Conservation (phyloP, 495 filamentous ascomycete species). For the Lichenothelia convexa region DNA sequence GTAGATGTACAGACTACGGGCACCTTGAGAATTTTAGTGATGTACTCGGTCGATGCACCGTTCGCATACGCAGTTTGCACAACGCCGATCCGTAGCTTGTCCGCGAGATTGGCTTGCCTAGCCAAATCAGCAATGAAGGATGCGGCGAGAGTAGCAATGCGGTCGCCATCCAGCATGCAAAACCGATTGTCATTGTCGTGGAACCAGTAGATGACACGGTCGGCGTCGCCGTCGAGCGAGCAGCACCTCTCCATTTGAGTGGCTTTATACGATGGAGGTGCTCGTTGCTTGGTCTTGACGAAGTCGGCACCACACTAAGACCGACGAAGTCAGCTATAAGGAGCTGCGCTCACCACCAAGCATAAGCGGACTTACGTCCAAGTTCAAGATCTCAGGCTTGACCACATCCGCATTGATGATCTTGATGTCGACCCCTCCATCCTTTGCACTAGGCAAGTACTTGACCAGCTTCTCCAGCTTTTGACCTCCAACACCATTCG, state of each 20-base stretch:
- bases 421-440: conserved; percentile 58
- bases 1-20: conserved; percentile 86
- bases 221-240: conserved; percentile 87
- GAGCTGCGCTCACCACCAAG: neutral
- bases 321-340: conserved; percentile 4
- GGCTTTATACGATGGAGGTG: conserved; percentile 67
- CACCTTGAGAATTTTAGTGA: conserved; percentile 70
- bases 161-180: conserved; percentile 84
- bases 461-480: conserved; percentile 80
- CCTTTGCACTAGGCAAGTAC: conserved; percentile 43
- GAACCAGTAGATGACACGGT: conserved; percentile 93
- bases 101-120: conserved; percentile 54
- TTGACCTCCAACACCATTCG: conserved; percentile 89
- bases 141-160: conserved; percentile 86
- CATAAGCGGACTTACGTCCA: conserved; percentile 39
- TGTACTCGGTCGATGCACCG: conserved; percentile 82
- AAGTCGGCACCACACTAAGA: conserved; percentile 82
- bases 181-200: conserved; percentile 62
- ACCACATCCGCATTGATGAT: conserved; percentile 84
- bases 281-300: conserved; percentile 89
- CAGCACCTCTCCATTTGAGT: conserved; percentile 61
- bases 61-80: conserved; percentile 98
- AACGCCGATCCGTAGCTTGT: conserved; percentile 72
- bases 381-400: conserved; percentile 71
- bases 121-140: conserved; percentile 85